Conservation (phyloP, 2,329 filamentous ascomycete species). For the Helminthosporium solani region DNA sequence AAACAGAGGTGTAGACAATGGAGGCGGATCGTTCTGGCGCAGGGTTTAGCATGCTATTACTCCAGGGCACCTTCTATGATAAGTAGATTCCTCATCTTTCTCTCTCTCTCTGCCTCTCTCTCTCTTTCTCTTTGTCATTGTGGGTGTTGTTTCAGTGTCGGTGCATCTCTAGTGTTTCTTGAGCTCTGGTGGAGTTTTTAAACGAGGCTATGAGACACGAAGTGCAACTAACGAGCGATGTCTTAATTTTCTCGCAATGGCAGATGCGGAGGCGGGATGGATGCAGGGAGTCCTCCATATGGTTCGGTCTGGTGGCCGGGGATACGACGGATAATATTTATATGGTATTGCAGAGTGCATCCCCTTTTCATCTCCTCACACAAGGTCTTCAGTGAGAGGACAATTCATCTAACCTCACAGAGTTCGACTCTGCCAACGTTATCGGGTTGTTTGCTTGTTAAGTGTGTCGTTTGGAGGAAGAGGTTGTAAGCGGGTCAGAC, state of each 20-base stretch:
- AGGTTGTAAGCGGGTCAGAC: too few relatives aligned
- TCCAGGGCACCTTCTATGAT: slow-evolving; percentile 21
- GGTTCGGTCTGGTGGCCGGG: too few relatives aligned
- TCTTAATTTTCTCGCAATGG: not conserved
- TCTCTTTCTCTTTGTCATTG: slow-evolving; percentile 19
- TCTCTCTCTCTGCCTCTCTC: too few relatives aligned
- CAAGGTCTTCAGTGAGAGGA: not conserved
- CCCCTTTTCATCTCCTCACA: not conserved
- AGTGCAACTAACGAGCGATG: not conserved
- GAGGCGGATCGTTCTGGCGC: slow-evolving; percentile 17
- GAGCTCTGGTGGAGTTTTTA: not conserved
- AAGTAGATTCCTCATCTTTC: slow-evolving; percentile 24
- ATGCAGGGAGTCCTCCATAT: too few relatives aligned
- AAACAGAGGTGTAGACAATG: slow-evolving; percentile 1
- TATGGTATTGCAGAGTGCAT: not conserved
- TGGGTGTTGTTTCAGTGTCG: slow-evolving; percentile 5
- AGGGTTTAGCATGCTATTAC: slow-evolving; percentile 25
- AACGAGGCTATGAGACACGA: not conserved
- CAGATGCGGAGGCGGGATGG: too few relatives aligned
- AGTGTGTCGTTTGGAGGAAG: too few relatives aligned
- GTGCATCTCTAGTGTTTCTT: not conserved
- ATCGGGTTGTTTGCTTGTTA: too few relatives aligned
- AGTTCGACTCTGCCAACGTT: too few relatives aligned
- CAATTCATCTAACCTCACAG: too few relatives aligned
- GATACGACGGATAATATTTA: not conserved